A percentile compares a stretch with the other conserved stretches of the same genome.
These are phyloP conservation scores for Diaporthe destruens DNA, from an alignment of 2,329 filamentous ascomycete genomes.

Conservation along the genomic window DNA sequence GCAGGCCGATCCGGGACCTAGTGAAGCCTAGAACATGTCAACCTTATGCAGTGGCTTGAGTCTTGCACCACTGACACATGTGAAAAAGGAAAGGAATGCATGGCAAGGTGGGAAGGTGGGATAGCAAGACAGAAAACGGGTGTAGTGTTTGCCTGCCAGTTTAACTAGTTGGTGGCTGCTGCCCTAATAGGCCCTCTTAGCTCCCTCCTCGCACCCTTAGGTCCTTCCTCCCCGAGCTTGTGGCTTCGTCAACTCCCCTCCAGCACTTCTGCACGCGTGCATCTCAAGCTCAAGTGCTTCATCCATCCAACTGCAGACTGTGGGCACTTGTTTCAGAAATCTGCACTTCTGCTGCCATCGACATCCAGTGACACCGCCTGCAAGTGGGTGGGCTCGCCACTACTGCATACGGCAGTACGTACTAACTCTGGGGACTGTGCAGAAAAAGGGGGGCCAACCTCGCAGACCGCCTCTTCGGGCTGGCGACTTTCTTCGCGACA, in stretches of 20 bases:
- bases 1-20: background rate
- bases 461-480: conserved; percentile 36
- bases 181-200: background rate
- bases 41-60: conserved; percentile 6
- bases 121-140: background rate
- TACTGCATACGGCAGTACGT: background rate
- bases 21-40: conserved; percentile 16
- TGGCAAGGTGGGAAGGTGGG: background rate
- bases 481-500: background rate
- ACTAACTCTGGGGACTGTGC: background rate
- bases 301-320: background rate
- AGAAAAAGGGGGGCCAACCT: conserved; percentile 13
- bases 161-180: too few species aligned
- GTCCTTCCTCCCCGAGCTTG: background rate
- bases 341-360: background rate
- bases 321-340: conserved; percentile 19
- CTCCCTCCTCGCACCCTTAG: background rate
- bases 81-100: background rate
- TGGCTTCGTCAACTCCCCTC: background rate
- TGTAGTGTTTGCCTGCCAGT: background rate
- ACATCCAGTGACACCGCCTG: background rate
- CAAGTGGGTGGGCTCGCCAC: conserved; percentile 12
- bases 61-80: conserved; percentile 25
- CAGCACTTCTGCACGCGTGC: background rate
- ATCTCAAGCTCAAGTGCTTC: too few species aligned